phyloP scores from a whole-genome alignment of 2,329 filamentous ascomycete species.

The Tolypocladium endophyticum region DNA sequence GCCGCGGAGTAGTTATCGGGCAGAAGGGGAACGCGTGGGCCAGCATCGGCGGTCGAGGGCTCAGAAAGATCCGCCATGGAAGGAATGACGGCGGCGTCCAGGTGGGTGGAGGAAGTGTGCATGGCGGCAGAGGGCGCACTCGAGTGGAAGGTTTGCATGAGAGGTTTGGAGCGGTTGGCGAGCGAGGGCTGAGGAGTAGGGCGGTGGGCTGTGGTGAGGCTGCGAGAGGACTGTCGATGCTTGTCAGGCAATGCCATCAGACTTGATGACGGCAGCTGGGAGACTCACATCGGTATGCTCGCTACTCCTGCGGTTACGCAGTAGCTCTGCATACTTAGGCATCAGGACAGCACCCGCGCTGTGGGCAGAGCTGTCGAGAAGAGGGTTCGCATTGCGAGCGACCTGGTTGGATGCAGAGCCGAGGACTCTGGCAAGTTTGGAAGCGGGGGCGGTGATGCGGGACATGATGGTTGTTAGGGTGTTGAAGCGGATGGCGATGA shows the following conservation, averaged over 20 bases:
- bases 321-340: constrained; percentile 38
- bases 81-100: constrained; percentile 46
- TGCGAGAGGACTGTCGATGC: constrained; percentile 21
- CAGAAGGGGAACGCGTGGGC: constrained; percentile 47
- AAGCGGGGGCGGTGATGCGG: constrained; percentile 36
- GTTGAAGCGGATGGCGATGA: not conserved
- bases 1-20: constrained; percentile 45
- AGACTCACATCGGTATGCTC: constrained; percentile 30
- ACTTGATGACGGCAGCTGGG: not conserved
- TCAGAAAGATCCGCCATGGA: constrained; percentile 22
- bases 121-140: constrained; percentile 34
- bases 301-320: constrained; percentile 21
- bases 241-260: not conserved
- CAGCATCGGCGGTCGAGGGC: constrained; percentile 18
- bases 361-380: constrained; percentile 22
- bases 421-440: constrained; percentile 37
- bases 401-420: constrained; percentile 28
- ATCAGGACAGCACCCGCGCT: constrained; percentile 27
- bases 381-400: constrained; percentile 18
- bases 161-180: constrained; percentile 35
- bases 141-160: constrained; percentile 53
- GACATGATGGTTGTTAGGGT: constrained; percentile 26
- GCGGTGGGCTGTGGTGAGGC: constrained; percentile 36
- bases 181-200: constrained; percentile 34
- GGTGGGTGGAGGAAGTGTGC: constrained; percentile 24